Conservation (phyloP, 164 flowering plant species). For the Berberis vulgaris region DNA sequence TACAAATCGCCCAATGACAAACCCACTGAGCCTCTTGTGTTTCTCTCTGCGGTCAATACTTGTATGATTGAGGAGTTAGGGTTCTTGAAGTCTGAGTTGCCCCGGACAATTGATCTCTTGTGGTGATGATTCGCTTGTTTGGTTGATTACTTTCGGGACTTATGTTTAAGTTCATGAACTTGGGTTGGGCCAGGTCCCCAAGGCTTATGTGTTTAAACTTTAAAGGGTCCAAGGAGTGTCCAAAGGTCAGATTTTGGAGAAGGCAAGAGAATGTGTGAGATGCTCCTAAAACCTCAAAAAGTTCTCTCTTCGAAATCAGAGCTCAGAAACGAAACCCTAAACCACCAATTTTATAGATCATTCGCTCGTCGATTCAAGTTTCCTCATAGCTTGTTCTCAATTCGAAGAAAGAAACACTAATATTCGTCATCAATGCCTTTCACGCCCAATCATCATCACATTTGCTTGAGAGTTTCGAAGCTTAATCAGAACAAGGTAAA, state of each 20-base stretch:
- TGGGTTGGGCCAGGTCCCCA: constrained; percentile 63
- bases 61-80: constrained; percentile 78
- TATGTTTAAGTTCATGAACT: constrained; percentile 82
- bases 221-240: constrained; percentile 71
- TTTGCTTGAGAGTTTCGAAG: too few relatives aligned
- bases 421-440: too few relatives aligned
- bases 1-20: constrained; percentile 34
- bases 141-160: constrained; percentile 81
- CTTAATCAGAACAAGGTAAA: too few relatives aligned
- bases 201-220: constrained; percentile 48
- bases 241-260: constrained; percentile 76
- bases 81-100: constrained; percentile 56
- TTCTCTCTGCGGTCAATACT: constrained; percentile 68
- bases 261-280: constrained; percentile 8
- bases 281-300: too few relatives aligned
- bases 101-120: constrained; percentile 63
- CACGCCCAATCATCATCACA: too few relatives aligned
- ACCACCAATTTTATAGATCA: too few relatives aligned
- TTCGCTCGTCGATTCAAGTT: too few relatives aligned
- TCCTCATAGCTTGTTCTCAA: too few relatives aligned
- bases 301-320: too few relatives aligned
- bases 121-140: constrained; percentile 72
- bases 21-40: constrained; percentile 38
- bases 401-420: too few relatives aligned
- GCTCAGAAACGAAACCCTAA: too few relatives aligned